Conservation (phyloP, 2,329 filamentous ascomycete genomes). For the Claviceps fusiformis region DNA sequence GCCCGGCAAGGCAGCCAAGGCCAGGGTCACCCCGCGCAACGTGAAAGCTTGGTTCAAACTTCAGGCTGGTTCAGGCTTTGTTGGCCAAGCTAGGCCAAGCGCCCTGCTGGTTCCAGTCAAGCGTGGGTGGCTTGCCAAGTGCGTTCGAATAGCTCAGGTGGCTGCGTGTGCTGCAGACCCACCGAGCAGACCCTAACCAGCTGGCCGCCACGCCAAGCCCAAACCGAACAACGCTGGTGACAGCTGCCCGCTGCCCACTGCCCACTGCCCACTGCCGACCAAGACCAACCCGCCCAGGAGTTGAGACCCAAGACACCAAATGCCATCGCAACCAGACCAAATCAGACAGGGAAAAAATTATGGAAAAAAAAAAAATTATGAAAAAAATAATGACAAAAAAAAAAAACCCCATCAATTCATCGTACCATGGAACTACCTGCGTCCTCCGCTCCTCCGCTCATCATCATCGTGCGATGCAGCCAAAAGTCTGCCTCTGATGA, state of each 20-base stretch:
- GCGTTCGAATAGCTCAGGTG: neutral
- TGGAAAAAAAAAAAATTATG: neutral
- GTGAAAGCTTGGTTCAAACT: neutral
- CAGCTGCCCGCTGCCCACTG: no score
- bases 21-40: neutral
- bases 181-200: neutral
- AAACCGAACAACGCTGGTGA: neutral
- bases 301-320: no score
- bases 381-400: neutral
- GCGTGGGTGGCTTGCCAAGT: neutral
- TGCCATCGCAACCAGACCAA: no score
- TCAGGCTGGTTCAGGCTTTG: neutral
- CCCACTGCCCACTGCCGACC: no score
- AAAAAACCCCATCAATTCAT: neutral
- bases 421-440: neutral
- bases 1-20: neutral
- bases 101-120: neutral
- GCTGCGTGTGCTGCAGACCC: neutral
- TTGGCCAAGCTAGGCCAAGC: no score
- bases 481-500: neutral
- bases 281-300: no score
- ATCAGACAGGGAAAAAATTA: no score
- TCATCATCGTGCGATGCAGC: no score
- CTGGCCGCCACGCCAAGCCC: neutral
- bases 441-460: no score